A percentile compares a stretch with the other conserved stretches of the same genome.
Evolutionary conservation across 1,284 basidiomycete genomes (phyloP).

Genomic region (Ganoderma sinense): DNA sequence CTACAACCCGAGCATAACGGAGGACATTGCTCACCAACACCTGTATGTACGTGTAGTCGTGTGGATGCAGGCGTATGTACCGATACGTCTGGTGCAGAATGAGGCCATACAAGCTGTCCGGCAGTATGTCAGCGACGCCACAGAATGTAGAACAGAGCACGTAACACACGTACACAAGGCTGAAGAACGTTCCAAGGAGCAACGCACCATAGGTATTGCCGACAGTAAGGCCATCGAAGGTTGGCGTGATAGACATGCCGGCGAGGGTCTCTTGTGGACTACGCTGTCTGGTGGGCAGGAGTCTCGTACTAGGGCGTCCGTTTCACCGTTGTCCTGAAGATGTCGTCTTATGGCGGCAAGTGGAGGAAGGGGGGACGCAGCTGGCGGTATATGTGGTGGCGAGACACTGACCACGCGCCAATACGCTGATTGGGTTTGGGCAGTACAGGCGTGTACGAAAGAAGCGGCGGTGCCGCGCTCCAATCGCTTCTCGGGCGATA

Average conservation of each 20-base stretch:
- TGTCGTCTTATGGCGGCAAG: neutral
- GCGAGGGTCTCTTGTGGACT: neutral
- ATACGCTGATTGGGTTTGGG: neutral
- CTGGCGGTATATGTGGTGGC: neutral
- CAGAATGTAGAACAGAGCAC: no score
- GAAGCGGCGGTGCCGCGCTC: neutral
- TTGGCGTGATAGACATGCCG: neutral
- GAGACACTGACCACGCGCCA: neutral
- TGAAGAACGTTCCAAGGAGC: neutral
- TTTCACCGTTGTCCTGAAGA: neutral
- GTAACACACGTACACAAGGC: neutral
- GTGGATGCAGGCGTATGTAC: neutral
- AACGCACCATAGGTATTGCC: neutral
- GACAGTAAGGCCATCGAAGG: neutral
- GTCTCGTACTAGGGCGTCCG: neutral
- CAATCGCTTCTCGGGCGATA: neutral
- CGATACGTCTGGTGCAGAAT: slow-evolving; percentile 2
- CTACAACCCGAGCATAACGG: neutral
- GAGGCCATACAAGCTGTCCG: neutral
- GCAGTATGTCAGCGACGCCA: no score
- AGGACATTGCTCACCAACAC: neutral
- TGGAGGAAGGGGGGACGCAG: neutral
- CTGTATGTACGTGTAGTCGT: neutral
- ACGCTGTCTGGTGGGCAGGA: neutral
- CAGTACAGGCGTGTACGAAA: neutral